These are phyloP conservation scores for Mortierella sp. DNA, from an alignment of 371 early-diverging fungal genomes.

Conservation along the genomic window DNA sequence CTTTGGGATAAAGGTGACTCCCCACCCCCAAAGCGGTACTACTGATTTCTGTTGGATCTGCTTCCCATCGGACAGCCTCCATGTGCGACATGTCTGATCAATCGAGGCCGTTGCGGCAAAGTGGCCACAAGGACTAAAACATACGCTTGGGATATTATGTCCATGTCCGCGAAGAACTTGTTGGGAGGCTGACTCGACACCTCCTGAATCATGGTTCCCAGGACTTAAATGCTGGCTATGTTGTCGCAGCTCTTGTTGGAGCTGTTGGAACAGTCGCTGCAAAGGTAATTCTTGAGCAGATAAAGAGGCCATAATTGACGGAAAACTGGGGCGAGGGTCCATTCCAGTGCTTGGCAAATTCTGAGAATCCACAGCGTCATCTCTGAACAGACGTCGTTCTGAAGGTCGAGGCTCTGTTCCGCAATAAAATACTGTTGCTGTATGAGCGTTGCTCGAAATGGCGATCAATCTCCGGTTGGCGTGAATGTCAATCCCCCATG, in stretches of 20 bases:
- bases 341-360: neutral
- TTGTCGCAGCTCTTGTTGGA: neutral
- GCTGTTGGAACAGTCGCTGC: slow-evolving; percentile 1
- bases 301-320: neutral
- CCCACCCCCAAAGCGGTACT: slow-evolving; percentile 46
- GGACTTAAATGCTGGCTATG: neutral
- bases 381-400: slow-evolving; percentile 1
- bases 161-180: slow-evolving; percentile 54
- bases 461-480: slow-evolving; percentile 53
- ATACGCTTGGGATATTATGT: slow-evolving; percentile 60
- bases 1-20: slow-evolving; percentile 28
- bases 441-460: slow-evolving; percentile 56
- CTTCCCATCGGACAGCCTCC: slow-evolving; percentile 42
- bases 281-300: neutral
- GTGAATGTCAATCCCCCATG: slow-evolving; percentile 62
- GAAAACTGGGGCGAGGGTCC: neutral
- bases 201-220: no score
- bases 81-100: slow-evolving; percentile 48
- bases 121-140: slow-evolving; percentile 55
- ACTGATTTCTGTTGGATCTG: slow-evolving; percentile 28
- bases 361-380: slow-evolving; percentile 15
- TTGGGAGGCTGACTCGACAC: slow-evolving; percentile 16
- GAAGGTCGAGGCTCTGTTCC: slow-evolving; percentile 26
- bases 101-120: slow-evolving; percentile 58
- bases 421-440: slow-evolving; percentile 53